Evolutionary conservation across 208 protist genomes (phyloP).

Genomic region (Porcisia hertigi): DNA sequence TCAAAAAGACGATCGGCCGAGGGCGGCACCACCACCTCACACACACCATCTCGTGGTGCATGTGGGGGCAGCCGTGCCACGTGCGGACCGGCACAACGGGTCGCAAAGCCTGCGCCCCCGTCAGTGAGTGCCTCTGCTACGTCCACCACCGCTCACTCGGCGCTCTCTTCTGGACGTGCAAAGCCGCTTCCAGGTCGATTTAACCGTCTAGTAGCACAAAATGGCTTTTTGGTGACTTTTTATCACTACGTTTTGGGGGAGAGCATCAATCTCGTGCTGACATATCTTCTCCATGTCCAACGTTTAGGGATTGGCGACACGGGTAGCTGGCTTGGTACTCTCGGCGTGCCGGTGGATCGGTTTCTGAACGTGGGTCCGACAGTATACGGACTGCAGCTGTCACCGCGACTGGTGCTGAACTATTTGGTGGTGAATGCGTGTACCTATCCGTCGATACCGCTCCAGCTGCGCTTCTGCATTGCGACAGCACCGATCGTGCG

Average conservation of each 20-base stretch:
- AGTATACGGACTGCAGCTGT: constrained; percentile 52
- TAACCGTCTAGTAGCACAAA: constrained; percentile 53
- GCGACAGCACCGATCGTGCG: constrained; percentile 37
- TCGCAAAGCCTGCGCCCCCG: neutral
- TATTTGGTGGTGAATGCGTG: constrained; percentile 64
- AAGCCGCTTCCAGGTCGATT: constrained; percentile 64
- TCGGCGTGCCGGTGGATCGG: constrained; percentile 28
- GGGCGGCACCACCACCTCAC: neutral
- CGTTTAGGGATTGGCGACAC: constrained; percentile 56
- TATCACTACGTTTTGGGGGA: constrained; percentile 80
- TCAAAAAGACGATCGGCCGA: neutral
- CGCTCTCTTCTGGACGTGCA: constrained; percentile 10
- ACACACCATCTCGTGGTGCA: neutral
- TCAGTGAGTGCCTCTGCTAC: neutral
- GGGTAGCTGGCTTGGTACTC: constrained; percentile 37
- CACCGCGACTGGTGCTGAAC: constrained; percentile 63
- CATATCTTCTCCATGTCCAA: constrained; percentile 64
- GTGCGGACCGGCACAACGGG: neutral
- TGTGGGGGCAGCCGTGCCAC: neutral
- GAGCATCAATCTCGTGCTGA: constrained; percentile 46
- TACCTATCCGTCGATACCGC: constrained; percentile 52
- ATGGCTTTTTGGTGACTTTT: constrained; percentile 52
- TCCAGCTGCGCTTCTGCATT: constrained; percentile 54
- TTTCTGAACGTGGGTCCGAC: constrained; percentile 47
- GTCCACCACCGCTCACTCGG: neutral